Base-by-base conservation (phyloP, 257 asterid species). In the Nicotiana sylvestris region DNA sequence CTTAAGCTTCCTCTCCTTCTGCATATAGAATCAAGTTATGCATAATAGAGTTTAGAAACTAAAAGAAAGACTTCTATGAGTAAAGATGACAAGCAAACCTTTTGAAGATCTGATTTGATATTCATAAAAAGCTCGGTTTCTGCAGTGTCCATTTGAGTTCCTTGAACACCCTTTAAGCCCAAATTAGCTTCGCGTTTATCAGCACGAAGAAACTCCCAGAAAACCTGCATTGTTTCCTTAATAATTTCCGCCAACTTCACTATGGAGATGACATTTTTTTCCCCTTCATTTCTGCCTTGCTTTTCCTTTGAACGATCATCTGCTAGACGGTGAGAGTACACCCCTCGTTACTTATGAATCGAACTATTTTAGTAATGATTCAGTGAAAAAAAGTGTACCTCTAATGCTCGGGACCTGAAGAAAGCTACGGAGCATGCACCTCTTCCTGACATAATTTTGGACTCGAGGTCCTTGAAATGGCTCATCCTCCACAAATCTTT, bases 401-500 rank as follows among this genome's bases (percentile, higher is more conserved):
- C 81, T 91, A 74, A 95, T 87, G 12, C 81, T 81, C 2, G 98
- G 98, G 83, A 92, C 95, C 18, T 95, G 95, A 72, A 95, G 94
- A 84, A 95, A 90, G 58, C 91, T 76, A 9, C 91, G 92, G 39
- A 90, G 84, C 39, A 85, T 29, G 86, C 94, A 88, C 68, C 97
- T 89, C 82, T 66, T 90, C 88, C 74, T 89, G 1, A 89, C 97
- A 29, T 88, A 95, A 80, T 87, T 86, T 66, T 88, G 90, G 78
- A 88, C 79, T 84, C 98, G 90, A 12, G 88, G 92, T 64, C 92
- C 96, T 76, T 89, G 92, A 81, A 92, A 93, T 0, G 82, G 91
- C 81, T 93, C 98, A 30, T 95, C 97, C 88, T 95, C 98, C 49
- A 92, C 77, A 82, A 91, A 95, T 81, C 98, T 89, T 43, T 93